A percentile compares a stretch with the other conserved stretches of the same genome.
Conservation (phyloP, 2,329 filamentous ascomycete genomes). For the Clonostachys byssicola region DNA sequence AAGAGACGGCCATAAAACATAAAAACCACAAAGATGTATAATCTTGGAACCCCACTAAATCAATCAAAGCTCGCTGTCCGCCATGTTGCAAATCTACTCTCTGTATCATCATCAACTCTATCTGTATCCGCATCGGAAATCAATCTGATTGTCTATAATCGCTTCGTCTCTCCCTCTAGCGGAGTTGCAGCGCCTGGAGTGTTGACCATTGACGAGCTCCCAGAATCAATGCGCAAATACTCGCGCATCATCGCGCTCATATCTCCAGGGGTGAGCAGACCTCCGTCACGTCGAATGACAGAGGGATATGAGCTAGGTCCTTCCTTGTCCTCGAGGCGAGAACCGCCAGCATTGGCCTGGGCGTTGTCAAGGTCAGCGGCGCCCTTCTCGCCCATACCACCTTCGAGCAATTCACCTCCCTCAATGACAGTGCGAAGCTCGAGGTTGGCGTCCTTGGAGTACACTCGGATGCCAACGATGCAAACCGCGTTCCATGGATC, state of each 20-base stretch:
- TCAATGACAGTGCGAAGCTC: conserved; percentile 53
- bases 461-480: conserved; percentile 57
- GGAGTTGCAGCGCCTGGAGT: conserved; percentile 21
- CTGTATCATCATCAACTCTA: no score
- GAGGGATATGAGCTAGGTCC: conserved; percentile 9
- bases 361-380: conserved; percentile 52
- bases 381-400: conserved; percentile 53
- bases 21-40: no score
- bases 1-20: no score
- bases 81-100: no score
- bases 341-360: conserved; percentile 49
- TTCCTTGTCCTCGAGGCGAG: conserved; percentile 14
- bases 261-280: conserved; percentile 11
- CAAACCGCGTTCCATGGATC: conserved; percentile 61
- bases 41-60: no score
- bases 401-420: conserved; percentile 46
- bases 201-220: conserved; percentile 16
- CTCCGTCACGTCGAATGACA: conserved; percentile 15
- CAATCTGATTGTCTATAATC: conserved; percentile 9
- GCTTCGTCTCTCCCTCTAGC: conserved; percentile 15
- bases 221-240: conserved; percentile 19
- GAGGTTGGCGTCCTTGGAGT: conserved; percentile 51
- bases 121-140: no score
- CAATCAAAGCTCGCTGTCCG: no score
- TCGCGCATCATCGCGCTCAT: conserved; percentile 15